Evolutionary conservation across 352 stramenopile genomes (phyloP).

Genomic region (Pythium pyrilobum): DNA sequence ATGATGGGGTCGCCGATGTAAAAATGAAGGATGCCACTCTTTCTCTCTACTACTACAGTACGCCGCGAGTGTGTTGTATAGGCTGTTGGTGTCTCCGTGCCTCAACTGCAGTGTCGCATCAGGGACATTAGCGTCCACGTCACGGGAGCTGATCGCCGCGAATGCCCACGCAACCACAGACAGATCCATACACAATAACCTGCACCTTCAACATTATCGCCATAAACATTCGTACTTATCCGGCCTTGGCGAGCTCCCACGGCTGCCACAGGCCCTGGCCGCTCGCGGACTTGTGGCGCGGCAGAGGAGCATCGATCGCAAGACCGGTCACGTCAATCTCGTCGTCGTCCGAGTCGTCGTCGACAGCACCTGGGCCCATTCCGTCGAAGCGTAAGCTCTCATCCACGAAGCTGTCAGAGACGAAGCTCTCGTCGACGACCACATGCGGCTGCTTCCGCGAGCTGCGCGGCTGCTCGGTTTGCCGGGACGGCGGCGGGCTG

Average conservation of each 20-base stretch:
- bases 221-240: constrained; percentile 14
- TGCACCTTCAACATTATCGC: not conserved
- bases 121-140: too few species aligned
- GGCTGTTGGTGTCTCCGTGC: not conserved
- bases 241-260: constrained; percentile 60
- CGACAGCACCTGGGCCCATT: constrained; percentile 28
- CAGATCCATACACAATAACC: too few species aligned
- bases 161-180: too few species aligned
- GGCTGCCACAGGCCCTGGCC: constrained; percentile 64
- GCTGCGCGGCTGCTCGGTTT: constrained; percentile 3
- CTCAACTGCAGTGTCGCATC: too few species aligned
- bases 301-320: constrained; percentile 21
- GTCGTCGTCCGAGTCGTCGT: constrained; percentile 49
- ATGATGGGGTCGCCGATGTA: constrained; percentile 6
- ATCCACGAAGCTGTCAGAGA: constrained; percentile 25
- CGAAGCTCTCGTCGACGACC: constrained; percentile 12
- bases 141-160: too few species aligned
- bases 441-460: not conserved
- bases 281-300: constrained; percentile 29
- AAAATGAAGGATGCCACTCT: constrained; percentile 1
- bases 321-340: constrained; percentile 63
- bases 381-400: constrained; percentile 27
- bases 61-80: too few species aligned
- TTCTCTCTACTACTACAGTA: not conserved
- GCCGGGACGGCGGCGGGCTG: not conserved